phyloP scores from a whole-genome alignment of 2,329 filamentous ascomycete species.

The Fusarium burgessii region DNA sequence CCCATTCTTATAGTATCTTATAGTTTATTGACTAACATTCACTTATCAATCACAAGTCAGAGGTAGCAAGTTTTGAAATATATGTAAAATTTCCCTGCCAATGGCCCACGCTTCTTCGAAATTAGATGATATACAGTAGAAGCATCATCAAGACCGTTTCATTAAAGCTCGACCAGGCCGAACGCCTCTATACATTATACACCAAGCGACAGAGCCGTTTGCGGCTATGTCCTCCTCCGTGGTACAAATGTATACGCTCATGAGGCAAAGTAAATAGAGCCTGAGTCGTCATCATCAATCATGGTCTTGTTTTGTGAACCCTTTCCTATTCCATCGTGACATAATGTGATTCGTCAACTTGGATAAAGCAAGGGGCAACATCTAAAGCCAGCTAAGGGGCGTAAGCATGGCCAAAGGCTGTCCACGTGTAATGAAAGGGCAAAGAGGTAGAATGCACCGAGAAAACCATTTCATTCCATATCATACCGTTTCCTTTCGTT shows the following conservation, averaged over 20 bases:
- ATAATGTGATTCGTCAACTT: conserved; percentile 15
- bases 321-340: conserved; percentile 24
- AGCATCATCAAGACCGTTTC: conserved; percentile 39
- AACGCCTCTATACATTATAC: conserved; percentile 27
- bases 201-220: conserved; percentile 25
- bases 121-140: conserved; percentile 48
- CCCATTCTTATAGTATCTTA: not conserved
- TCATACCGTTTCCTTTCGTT: conserved; percentile 4
- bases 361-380: conserved; percentile 14
- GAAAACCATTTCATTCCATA: conserved; percentile 12
- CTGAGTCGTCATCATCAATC: conserved; percentile 36
- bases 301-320: conserved; percentile 34
- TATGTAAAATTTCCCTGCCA: conserved; percentile 44
- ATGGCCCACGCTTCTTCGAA: conserved; percentile 42
- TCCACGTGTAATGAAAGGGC: conserved; percentile 24
- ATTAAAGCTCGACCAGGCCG: conserved; percentile 37
- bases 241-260: conserved; percentile 26
- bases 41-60: not conserved
- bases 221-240: conserved; percentile 16
- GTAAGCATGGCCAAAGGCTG: conserved; percentile 37
- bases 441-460: conserved; percentile 29
- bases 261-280: conserved; percentile 16
- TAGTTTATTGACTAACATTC: not conserved
- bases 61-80: conserved; percentile 31
- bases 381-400: conserved; percentile 40